Conservation (phyloP, 305 asterid species). For the Striga hermonthica region DNA sequence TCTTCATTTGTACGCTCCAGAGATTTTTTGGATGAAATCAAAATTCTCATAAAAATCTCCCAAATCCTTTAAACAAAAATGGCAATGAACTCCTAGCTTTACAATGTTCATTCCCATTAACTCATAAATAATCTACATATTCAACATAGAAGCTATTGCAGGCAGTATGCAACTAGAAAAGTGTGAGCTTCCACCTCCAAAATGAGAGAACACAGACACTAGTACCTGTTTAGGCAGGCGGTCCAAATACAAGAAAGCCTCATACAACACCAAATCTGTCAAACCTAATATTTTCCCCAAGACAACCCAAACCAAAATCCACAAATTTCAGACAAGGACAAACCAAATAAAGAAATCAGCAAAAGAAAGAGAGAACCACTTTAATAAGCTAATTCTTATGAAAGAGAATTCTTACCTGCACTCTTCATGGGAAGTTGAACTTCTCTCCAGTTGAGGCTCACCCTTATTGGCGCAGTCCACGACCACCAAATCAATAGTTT, state of each 20-base stretch:
- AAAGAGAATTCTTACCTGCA: constrained; percentile 34
- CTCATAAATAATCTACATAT: too few species aligned
- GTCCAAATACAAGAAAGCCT: constrained; percentile 13
- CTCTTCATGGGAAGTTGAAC: constrained; percentile 38
- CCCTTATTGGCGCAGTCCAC: constrained; percentile 35
- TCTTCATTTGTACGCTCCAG: too few species aligned
- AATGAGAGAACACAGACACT: constrained; percentile 2
- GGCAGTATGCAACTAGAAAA: background rate
- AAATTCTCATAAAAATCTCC: too few species aligned
- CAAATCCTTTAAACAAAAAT: too few species aligned
- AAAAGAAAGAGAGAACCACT: background rate
- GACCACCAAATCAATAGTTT: constrained; percentile 37
- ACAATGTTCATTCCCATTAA: too few species aligned
- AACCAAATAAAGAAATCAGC: constrained; percentile 1
- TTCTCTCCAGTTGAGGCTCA: constrained; percentile 33
- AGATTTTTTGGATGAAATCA: too few species aligned
- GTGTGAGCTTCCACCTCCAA: background rate
- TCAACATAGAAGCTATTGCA: too few species aligned
- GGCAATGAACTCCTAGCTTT: too few species aligned
- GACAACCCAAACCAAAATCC: background rate
- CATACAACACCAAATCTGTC: constrained; percentile 1
- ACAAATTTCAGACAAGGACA: constrained; percentile 6
- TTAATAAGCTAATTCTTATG: background rate
- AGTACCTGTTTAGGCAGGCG: constrained; percentile 5
- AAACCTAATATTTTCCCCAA: background rate